Evolutionary conservation across 1,284 basidiomycete genomes (phyloP), one percentile per base, ranked within the genome.

Genomic region (Irpex sp.): DNA sequence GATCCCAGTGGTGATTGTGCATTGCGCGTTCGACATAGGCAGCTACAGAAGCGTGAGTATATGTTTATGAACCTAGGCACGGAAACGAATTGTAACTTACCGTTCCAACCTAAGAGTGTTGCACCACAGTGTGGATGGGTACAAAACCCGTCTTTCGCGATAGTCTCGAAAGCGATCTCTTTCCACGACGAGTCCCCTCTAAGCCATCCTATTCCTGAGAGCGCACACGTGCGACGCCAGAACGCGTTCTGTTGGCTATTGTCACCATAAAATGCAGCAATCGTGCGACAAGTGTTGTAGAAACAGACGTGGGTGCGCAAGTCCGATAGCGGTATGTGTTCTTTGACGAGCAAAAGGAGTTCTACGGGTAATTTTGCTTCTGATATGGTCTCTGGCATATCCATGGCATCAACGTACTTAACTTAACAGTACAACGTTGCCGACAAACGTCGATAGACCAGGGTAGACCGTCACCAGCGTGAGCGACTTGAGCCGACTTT

Each of bases 221-320:
- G 47, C 51, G 58, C 52, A 58, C 66, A 67, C 6, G 58, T 47
- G 9, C 52, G 54, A 9, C 48, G 49, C 67, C 67, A 69, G 42
- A 69, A 68, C 5, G 48, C 58, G n/a, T 64, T 65, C 28, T 64
- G 54, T 48, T 65, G 21, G 18, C 62, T 60, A 9, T 62, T 51
- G 12, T 58, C 57, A 37, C 60, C 66, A 14, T 67, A 64, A 37
- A 66, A 64, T 3, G 58, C 57, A 21, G 65, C 65, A 1, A 56
- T 48, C 8, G 58, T 62, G n/a, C 63, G 56, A 54, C 58, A 66
- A 5, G 60, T 62, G 58, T 67, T 45, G 58, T 67, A 66, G 63
- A 62, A 69, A 57, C 68, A 69, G 52, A 67, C 66, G 51, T 69
- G 68, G 0, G 63, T 68, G 36, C 67, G 65, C 6, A 69, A 52